Percentiles rank a stretch among this genome's conserved stretches.
Conservation (phyloP, 352 stramenopile genomes). For the Globisporangium echinulatum region DNA sequence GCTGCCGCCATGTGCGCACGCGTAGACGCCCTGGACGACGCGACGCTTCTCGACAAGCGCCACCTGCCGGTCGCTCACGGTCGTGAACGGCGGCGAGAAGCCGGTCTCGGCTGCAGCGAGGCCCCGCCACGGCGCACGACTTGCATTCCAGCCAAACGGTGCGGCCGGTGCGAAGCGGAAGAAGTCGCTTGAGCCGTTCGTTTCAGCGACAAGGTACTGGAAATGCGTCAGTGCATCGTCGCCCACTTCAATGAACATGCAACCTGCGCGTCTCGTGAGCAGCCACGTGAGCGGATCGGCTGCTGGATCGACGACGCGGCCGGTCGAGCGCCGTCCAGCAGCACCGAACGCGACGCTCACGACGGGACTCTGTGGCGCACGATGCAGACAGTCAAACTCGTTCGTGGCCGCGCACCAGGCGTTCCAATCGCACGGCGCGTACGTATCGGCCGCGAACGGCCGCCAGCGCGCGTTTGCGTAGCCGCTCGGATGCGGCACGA, state of each 20-base stretch:
- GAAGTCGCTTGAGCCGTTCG: slow-evolving; percentile 61
- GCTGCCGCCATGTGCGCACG: slow-evolving; percentile 91
- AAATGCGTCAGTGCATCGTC: slow-evolving; percentile 77
- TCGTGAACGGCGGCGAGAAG: slow-evolving; percentile 54
- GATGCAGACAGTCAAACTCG: slow-evolving; percentile 91
- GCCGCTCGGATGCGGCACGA: slow-evolving; percentile 75
- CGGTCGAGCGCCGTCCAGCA: slow-evolving; percentile 19
- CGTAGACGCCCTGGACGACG: slow-evolving; percentile 90
- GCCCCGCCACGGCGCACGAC: slow-evolving; percentile 58
- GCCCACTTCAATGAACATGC: slow-evolving; percentile 84
- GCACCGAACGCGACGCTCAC: slow-evolving; percentile 30
- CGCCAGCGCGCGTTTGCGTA: slow-evolving; percentile 52
- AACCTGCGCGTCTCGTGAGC: slow-evolving; percentile 16
- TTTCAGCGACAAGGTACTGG: slow-evolving; percentile 77
- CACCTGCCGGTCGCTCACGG: slow-evolving; percentile 82
- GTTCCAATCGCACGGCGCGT: slow-evolving; percentile 86
- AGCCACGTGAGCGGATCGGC: slow-evolving; percentile 12
- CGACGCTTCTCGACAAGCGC: slow-evolving; percentile 82
- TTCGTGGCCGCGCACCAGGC: slow-evolving; percentile 90
- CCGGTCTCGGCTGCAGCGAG: slow-evolving; percentile 32
- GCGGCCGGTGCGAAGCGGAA: slow-evolving; percentile 76
- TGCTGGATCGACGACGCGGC: slow-evolving; percentile 18
- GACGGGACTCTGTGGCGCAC: slow-evolving; percentile 29
- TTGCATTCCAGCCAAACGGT: slow-evolving; percentile 82
- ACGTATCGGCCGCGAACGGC: slow-evolving; percentile 62